Base-by-base conservation (phyloP, 352 stramenopile species). In the Nothophytophthora sp. region DNA sequence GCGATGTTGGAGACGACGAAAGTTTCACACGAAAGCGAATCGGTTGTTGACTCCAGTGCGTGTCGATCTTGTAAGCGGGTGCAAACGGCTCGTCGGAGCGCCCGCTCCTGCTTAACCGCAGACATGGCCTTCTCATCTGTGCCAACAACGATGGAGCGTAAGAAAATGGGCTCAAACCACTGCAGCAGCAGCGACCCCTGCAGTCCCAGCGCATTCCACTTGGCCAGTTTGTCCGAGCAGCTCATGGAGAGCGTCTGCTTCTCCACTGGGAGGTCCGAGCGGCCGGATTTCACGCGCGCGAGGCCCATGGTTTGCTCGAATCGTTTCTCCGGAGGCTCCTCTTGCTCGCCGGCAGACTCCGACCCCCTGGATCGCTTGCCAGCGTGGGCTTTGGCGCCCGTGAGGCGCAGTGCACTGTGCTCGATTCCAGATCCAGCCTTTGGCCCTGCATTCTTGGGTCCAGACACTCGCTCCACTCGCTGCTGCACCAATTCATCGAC, bases 191-290 rank as follows among this genome's bases (percentile, higher is more conserved):
- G 42, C 7, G 57, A 67, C 41, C 93, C 92, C 44, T 98, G 88
- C 9, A 97, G 50, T 8, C 93, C 93, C 5, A 90, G 20, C 8
- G 75, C 52, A 27, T 71, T 76, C 93, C 93, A 98, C 62, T 82
- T 81, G 28, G 88, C 77, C 39, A 98, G 36, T 71, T 98, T 98
- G 60, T 98, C 91, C 9, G 84, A 96, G 63, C 93, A 98, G 34
- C 90, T 97, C 88, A 98, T 96, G 3, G 83, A 96, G 30, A 86
- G 64, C 42, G 88, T 96, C 67, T 92, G 86, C 41, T 95, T 88
- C 45, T 90, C 72, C 16, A 50, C 23, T 9, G 88, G 81, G 16
- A 98, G 66, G 63, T 98, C 95, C 1, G 93, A 98, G 27, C 93
- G 77, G 38, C 92, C 93, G 5, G 92, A 96, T 53, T 98, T 98